Evolutionary conservation across 805 yeast species (phyloP).

Genomic region (Starmerella lactis-condensi): DNA sequence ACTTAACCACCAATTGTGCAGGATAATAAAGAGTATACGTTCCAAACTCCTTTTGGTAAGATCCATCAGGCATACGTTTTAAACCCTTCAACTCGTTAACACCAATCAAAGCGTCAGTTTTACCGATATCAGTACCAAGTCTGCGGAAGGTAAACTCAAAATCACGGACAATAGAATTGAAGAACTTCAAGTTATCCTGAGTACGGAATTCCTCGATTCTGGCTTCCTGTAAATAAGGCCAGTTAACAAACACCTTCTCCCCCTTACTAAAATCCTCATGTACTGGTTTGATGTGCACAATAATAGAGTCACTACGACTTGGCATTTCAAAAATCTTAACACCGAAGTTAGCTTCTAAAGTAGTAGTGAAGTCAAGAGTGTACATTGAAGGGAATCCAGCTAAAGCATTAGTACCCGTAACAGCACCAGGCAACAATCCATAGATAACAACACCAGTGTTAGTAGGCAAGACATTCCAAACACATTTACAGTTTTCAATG

Average conservation of each 20-base stretch:
- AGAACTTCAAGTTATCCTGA: conserved; percentile 26
- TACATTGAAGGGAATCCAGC: conserved; percentile 84
- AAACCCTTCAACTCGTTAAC: conserved; percentile 69
- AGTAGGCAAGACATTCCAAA: conserved; percentile 1
- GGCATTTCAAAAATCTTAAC: conserved; percentile 71
- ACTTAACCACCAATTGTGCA: conserved; percentile 49
- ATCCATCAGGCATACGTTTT: conserved; percentile 49
- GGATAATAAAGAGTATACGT: conserved; percentile 41
- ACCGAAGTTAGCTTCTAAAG: conserved; percentile 36
- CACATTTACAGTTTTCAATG: conserved; percentile 46
- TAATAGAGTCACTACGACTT: conserved; percentile 63
- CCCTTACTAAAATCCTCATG: conserved; percentile 23
- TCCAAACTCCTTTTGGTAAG: conserved; percentile 54
- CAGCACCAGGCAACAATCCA: conserved; percentile 50
- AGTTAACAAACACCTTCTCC: conserved; percentile 50
- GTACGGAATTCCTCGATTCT: conserved; percentile 42
- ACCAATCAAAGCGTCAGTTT: conserved; percentile 39
- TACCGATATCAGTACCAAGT: conserved; percentile 42
- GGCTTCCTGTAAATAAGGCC: conserved; percentile 85
- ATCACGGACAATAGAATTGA: conserved; percentile 11
- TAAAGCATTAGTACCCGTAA: conserved; percentile 45
- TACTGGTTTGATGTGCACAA: conserved; percentile 40
- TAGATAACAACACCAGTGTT: conserved; percentile 16
- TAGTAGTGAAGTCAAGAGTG: conserved; percentile 41
- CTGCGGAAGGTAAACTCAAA: conserved; percentile 25